A percentile compares a stretch with the other conserved stretches of the same genome.
Conservation (phyloP, 495 filamentous ascomycete species). For the Cryomyces minteri region DNA sequence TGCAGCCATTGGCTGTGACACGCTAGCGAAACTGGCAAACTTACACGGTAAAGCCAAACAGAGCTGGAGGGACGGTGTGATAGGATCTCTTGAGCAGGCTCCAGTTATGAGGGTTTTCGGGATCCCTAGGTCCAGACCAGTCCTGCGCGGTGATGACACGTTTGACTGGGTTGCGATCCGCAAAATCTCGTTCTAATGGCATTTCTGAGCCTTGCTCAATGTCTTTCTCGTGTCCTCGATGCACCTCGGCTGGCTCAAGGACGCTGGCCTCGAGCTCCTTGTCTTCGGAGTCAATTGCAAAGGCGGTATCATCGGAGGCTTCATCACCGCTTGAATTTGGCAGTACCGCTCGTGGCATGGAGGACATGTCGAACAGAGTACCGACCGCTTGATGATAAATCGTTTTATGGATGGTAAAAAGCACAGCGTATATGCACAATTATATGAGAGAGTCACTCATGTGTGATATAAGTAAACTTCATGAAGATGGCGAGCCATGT, state of each 20-base stretch:
- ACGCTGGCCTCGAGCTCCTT: background rate
- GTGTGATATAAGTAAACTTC: too few species aligned
- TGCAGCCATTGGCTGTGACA: slow-evolving; percentile 3
- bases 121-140: slow-evolving; percentile 21
- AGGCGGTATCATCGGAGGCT: background rate
- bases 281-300: background rate
- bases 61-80: slow-evolving; percentile 10
- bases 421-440: too few species aligned
- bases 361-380: too few species aligned
- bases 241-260: too few species aligned
- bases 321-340: too few species aligned
- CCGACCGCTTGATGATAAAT: too few species aligned
- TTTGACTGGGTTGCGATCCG: background rate
- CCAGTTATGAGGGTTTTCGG: slow-evolving; percentile 25
- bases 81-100: slow-evolving; percentile 10
- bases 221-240: background rate
- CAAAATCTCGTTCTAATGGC: background rate
- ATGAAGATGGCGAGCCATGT: too few species aligned
- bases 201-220: background rate
- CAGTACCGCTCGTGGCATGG: too few species aligned
- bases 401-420: too few species aligned
- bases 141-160: slow-evolving; percentile 5
- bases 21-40: background rate
- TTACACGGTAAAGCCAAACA: slow-evolving; percentile 17
- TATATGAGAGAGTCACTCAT: too few species aligned